Percentiles rank a stretch among this genome's conserved stretches.
These are phyloP conservation scores for Entonaema liquescens DNA, from an alignment of 495 filamentous ascomycete genomes.

Conservation along the genomic window DNA sequence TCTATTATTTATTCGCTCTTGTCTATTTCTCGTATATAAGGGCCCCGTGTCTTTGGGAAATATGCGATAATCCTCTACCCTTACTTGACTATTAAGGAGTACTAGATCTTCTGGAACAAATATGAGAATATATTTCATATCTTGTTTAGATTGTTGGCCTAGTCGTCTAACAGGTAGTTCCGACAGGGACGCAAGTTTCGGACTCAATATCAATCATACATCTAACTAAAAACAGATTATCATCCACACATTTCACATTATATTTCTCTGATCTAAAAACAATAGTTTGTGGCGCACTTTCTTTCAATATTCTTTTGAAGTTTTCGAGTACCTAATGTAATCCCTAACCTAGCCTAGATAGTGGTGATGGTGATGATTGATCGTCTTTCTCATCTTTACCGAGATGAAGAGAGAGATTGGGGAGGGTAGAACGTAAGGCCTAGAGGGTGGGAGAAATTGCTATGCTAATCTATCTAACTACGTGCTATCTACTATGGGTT, in stretches of 20 bases:
- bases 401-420: background rate
- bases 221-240: too few species aligned
- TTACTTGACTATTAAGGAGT: too few species aligned
- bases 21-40: too few species aligned
- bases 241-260: background rate
- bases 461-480: constrained; percentile 35
- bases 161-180: too few species aligned
- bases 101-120: background rate
- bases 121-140: too few species aligned
- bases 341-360: background rate
- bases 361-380: background rate
- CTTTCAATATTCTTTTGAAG: background rate
- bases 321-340: background rate
- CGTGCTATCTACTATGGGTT: constrained; percentile 38
- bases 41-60: too few species aligned
- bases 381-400: background rate
- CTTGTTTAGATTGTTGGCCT: too few species aligned
- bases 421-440: background rate
- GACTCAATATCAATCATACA: too few species aligned
- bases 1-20: too few species aligned
- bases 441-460: constrained; percentile 20
- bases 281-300: background rate
- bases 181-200: too few species aligned
- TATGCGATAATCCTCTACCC: too few species aligned
- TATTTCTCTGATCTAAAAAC: background rate